Evolutionary conservation across 1,139 yeast genomes (phyloP).

Genomic region (Petasospora rhodanensis): DNA sequence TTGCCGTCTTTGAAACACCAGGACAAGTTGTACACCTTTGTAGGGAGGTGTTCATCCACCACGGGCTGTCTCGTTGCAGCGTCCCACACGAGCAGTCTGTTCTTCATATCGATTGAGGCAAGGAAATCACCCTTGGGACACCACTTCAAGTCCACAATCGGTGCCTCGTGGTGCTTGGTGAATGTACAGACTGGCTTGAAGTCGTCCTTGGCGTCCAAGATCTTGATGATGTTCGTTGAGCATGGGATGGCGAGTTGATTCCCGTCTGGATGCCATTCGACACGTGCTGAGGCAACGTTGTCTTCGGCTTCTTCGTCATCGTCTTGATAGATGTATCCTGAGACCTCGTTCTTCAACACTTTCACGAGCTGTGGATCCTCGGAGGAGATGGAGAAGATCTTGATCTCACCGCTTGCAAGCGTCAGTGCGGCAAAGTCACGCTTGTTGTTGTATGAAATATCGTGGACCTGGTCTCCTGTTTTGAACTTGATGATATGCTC

Average conservation of each 20-base stretch:
- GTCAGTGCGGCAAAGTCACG: slow-evolving; percentile 61
- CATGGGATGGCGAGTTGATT: slow-evolving; percentile 57
- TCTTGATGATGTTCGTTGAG: slow-evolving; percentile 32
- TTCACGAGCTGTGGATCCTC: slow-evolving; percentile 36
- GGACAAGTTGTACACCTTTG: slow-evolving; percentile 28
- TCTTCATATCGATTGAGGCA: slow-evolving; percentile 50
- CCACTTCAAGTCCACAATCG: slow-evolving; percentile 50
- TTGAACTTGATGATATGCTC: slow-evolving; percentile 33
- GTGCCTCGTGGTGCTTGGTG: slow-evolving; percentile 31
- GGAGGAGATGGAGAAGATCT: slow-evolving; percentile 56
- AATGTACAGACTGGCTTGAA: slow-evolving; percentile 24
- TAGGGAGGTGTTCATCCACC: slow-evolving; percentile 25
- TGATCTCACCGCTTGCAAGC: slow-evolving; percentile 62
- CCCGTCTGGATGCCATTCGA: slow-evolving; percentile 63
- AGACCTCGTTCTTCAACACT: slow-evolving; percentile 39
- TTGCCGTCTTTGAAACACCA: slow-evolving; percentile 27
- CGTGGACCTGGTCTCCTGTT: slow-evolving; percentile 52
- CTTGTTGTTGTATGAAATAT: slow-evolving; percentile 55
- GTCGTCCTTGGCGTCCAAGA: slow-evolving; percentile 26
- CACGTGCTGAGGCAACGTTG: slow-evolving; percentile 37
- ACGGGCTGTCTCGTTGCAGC: slow-evolving; percentile 30
- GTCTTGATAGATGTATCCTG: slow-evolving; percentile 27
- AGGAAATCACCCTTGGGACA: slow-evolving; percentile 57
- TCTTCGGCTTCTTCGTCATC: slow-evolving; percentile 34
- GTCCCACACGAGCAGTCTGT: slow-evolving; percentile 56